phyloP scores from a whole-genome alignment of 129 eudicot genomes.

The Centaurea solstitialis region DNA sequence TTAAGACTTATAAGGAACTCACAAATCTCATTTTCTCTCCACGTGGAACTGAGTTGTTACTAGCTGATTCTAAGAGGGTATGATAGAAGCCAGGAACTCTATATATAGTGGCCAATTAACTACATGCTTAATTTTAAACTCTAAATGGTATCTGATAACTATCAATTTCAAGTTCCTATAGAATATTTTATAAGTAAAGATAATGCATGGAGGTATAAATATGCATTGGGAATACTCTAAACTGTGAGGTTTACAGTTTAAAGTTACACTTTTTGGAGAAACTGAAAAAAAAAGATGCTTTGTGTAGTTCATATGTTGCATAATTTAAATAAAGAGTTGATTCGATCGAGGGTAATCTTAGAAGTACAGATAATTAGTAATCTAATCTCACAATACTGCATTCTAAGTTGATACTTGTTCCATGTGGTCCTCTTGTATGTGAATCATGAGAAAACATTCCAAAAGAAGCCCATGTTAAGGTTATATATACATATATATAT shows the following conservation, averaged over 20 bases:
- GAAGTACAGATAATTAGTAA: conserved; percentile 11
- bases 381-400: conserved; percentile 1
- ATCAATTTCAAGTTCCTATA: conserved; percentile 49
- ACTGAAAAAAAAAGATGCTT: neutral
- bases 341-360: neutral
- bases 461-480: conserved; percentile 34
- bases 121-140: neutral
- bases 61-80: neutral
- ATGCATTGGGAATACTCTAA: conserved; percentile 26
- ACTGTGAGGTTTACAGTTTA: conserved; percentile 18
- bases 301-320: neutral
- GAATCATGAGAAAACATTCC: conserved; percentile 33
- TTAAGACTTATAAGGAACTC: too few relatives aligned
- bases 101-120: neutral
- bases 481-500: neutral
- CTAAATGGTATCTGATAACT: conserved; percentile 14
- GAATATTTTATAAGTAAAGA: conserved; percentile 20
- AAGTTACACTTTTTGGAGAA: conserved; percentile 1
- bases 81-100: neutral
- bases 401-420: conserved; percentile 34
- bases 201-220: conserved; percentile 20
- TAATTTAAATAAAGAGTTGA: neutral
- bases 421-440: conserved; percentile 39
- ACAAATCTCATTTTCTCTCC: too few relatives aligned
- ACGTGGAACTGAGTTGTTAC: too few relatives aligned